A percentile compares a stretch with the other conserved stretches of the same genome.
These are phyloP conservation scores for Camelina neglecta DNA, from an alignment of 345 rosid genomes.

Conservation along the genomic window DNA sequence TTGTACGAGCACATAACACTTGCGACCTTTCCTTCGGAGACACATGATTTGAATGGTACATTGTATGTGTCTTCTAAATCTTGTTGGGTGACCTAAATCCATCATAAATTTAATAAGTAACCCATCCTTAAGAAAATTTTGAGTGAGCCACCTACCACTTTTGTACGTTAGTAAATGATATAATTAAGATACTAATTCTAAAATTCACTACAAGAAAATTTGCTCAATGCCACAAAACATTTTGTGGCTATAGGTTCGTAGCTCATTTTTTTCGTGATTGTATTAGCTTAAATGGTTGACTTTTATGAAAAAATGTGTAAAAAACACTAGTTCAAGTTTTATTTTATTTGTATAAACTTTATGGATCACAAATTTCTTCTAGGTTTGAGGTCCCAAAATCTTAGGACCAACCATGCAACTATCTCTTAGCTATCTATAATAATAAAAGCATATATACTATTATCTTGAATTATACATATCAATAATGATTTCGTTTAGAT, in stretches of 20 bases:
- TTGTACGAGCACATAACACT: slow-evolving; percentile 99
- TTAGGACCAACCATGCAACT: slow-evolving; percentile 6
- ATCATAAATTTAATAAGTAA: slow-evolving; percentile 10
- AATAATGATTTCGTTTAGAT: not conserved
- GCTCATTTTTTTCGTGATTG: too few relatives aligned
- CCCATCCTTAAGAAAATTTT: not conserved
- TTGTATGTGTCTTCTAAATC: slow-evolving; percentile 88
- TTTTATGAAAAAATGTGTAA: not conserved
- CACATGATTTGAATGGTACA: slow-evolving; percentile 89
- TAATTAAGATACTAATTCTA: not conserved
- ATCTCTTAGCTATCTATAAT: not conserved
- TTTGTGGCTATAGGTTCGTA: too few relatives aligned
- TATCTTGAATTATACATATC: not conserved
- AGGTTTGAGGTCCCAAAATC: not conserved
- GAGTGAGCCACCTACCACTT: not conserved
- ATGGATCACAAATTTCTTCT: not conserved
- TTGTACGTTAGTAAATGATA: not conserved
- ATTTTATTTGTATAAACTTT: not conserved
- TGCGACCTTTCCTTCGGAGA: slow-evolving; percentile 81
- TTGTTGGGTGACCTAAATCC: slow-evolving; percentile 79
- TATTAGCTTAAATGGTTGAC: not conserved
- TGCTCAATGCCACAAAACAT: too few relatives aligned
- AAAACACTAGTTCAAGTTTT: not conserved
- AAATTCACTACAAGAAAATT: not conserved
- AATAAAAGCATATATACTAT: slow-evolving; percentile 2